A percentile compares a stretch with the other conserved stretches of the same genome.
Conservation (phyloP, 371 early-diverging fungal species). For the Mucor irregularis region DNA sequence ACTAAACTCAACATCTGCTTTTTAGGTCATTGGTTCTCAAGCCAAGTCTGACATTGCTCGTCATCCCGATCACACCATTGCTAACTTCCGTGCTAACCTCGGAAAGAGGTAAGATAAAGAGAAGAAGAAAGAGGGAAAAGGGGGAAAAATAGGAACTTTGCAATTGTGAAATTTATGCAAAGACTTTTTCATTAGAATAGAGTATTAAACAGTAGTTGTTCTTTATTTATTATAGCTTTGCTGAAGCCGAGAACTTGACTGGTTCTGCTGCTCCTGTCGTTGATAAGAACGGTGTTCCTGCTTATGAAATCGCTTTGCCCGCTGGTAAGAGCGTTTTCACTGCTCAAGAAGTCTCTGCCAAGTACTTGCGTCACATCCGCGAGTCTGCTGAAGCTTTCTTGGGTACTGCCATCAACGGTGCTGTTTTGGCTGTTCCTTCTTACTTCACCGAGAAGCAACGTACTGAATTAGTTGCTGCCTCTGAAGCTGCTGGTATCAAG, state of each 20-base stretch:
- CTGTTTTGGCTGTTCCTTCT: conserved; percentile 94
- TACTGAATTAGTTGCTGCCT: conserved; percentile 78
- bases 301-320: conserved; percentile 76
- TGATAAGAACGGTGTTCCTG: conserved; percentile 68
- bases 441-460: conserved; percentile 90
- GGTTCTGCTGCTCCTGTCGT: conserved; percentile 65
- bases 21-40: conserved; percentile 88
- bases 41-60: conserved; percentile 89
- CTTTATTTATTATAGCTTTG: conserved; percentile 40
- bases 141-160: too few species aligned
- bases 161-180: background rate
- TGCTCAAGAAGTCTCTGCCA: conserved; percentile 72
- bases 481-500: conserved; percentile 88
- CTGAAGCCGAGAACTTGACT: conserved; percentile 49
- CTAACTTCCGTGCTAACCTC: conserved; percentile 83
- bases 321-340: conserved; percentile 64
- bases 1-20: background rate
- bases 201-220: background rate
- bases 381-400: conserved; percentile 90
- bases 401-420: conserved; percentile 78
- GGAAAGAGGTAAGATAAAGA: conserved; percentile 64
- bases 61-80: conserved; percentile 86
- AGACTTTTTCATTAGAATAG: background rate
- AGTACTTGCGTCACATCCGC: conserved; percentile 80
- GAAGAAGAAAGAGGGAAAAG: background rate